Conservation (phyloP, 2,329 filamentous ascomycete species). For the Ceratocystis lukuohia region DNA sequence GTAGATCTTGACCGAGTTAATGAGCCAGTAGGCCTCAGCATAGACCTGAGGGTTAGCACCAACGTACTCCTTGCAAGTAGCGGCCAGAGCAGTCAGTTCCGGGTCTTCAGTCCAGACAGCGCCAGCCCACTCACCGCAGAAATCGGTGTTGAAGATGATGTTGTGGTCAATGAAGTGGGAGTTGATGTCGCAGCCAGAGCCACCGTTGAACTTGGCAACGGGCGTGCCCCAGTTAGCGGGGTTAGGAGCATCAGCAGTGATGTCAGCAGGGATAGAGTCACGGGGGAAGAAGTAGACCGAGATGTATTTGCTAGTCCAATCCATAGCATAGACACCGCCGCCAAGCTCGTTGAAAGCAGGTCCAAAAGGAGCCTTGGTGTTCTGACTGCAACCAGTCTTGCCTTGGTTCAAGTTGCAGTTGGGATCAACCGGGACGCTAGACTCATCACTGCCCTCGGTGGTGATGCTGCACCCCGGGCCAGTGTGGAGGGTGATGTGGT, state of each 20-base stretch:
- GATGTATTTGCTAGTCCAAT: constrained; percentile 63
- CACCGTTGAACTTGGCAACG: constrained; percentile 51
- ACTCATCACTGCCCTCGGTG: constrained; percentile 35
- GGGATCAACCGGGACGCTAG: constrained; percentile 32
- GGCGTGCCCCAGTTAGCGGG: constrained; percentile 57
- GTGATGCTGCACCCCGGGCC: constrained; percentile 45
- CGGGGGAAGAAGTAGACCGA: constrained; percentile 73
- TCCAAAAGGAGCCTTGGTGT: constrained; percentile 44
- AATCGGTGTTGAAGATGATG: constrained; percentile 69
- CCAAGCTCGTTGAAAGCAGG: constrained; percentile 55
- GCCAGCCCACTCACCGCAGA: constrained; percentile 83
- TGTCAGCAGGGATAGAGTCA: constrained; percentile 48
- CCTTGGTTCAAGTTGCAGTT: constrained; percentile 45
- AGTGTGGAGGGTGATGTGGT: constrained; percentile 58
- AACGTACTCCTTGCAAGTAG: constrained; percentile 61
- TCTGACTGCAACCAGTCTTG: constrained; percentile 47
- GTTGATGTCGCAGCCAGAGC: constrained; percentile 57
- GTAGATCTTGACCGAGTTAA: constrained; percentile 58
- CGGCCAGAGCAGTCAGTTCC: constrained; percentile 46
- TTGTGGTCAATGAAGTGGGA: constrained; percentile 56
- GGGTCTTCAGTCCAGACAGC: constrained; percentile 44
- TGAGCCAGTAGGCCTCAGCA: constrained; percentile 59
- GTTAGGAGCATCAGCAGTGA: constrained; percentile 45
- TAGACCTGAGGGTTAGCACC: constrained; percentile 57
- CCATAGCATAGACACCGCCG: constrained; percentile 60